phyloP scores from a whole-genome alignment of 2,329 filamentous ascomycete species.

The Hymenoscyphus fraxineus region DNA sequence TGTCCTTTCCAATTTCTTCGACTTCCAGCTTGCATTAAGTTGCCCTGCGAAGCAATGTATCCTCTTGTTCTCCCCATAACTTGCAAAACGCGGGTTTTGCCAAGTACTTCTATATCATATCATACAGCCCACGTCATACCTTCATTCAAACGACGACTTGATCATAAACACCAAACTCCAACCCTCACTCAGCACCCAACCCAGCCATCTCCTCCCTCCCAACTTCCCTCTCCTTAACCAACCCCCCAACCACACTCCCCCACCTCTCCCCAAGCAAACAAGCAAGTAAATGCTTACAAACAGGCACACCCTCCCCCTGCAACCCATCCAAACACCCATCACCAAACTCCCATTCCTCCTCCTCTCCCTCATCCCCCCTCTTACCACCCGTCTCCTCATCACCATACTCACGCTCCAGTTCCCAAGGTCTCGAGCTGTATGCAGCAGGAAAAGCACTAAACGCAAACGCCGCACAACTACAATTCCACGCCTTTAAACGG shows the following conservation, averaged over 20 bases:
- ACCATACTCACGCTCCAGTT: neutral
- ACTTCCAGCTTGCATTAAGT: neutral
- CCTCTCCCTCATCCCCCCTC: slow-evolving; percentile 8
- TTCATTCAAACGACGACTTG: neutral
- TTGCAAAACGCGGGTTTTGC: neutral
- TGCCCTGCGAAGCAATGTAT: neutral
- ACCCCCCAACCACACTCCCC: slow-evolving; percentile 49
- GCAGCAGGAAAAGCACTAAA: slow-evolving; percentile 61
- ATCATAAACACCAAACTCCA: neutral
- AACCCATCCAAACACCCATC: slow-evolving; percentile 40
- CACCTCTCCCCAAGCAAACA: slow-evolving; percentile 72
- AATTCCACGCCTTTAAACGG: slow-evolving; percentile 75
- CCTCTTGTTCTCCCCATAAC: neutral
- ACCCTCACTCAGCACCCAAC: slow-evolving; percentile 41
- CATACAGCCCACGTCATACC: neutral
- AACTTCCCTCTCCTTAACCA: slow-evolving; percentile 52
- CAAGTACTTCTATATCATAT: neutral
- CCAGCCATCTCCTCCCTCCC: slow-evolving; percentile 68
- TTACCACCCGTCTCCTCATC: neutral
- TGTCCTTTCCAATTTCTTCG: too few species aligned
- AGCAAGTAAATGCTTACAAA: slow-evolving; percentile 86
- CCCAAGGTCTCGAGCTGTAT: neutral
- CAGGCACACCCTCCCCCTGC: slow-evolving; percentile 43
- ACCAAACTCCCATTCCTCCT: slow-evolving; percentile 40
- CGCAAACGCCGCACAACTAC: slow-evolving; percentile 80